Conservation (phyloP, 164 flowering plant genomes). For the Magnolia officinalis region DNA sequence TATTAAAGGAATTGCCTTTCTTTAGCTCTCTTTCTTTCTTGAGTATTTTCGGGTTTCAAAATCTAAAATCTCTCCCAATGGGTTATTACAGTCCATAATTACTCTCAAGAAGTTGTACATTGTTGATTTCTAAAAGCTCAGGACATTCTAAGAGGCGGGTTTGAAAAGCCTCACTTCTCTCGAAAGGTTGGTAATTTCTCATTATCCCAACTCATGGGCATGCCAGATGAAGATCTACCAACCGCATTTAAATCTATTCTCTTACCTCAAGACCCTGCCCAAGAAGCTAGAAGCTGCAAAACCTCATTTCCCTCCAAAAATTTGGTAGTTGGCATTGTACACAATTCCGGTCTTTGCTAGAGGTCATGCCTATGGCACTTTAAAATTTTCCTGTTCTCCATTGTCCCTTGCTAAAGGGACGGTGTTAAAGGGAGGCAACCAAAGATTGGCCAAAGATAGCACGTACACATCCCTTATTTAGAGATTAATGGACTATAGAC, state of each 20-base stretch:
- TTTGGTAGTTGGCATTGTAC: not conserved
- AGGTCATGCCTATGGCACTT: constrained; percentile 4
- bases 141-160: not conserved
- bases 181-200: not conserved
- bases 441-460: not conserved
- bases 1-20: not conserved
- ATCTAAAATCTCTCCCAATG: not conserved
- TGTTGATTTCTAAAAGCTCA: not conserved
- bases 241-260: not conserved
- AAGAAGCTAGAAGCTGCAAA: not conserved
- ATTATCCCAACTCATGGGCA: constrained; percentile 5
- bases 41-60: constrained; percentile 2
- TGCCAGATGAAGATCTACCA: constrained; percentile 4
- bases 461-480: not conserved
- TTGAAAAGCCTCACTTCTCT: not conserved
- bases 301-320: not conserved
- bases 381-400: not conserved
- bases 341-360: not conserved
- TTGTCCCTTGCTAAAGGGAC: not conserved
- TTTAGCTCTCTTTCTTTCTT: constrained; percentile 7
- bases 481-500: not conserved
- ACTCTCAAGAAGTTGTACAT: constrained; percentile 1
- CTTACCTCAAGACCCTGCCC: not conserved
- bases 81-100: not conserved
- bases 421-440: not conserved